A percentile compares a stretch with the other conserved stretches of the same genome.
Conservation (phyloP, 441 rosid species). For the Populus hybrid region DNA sequence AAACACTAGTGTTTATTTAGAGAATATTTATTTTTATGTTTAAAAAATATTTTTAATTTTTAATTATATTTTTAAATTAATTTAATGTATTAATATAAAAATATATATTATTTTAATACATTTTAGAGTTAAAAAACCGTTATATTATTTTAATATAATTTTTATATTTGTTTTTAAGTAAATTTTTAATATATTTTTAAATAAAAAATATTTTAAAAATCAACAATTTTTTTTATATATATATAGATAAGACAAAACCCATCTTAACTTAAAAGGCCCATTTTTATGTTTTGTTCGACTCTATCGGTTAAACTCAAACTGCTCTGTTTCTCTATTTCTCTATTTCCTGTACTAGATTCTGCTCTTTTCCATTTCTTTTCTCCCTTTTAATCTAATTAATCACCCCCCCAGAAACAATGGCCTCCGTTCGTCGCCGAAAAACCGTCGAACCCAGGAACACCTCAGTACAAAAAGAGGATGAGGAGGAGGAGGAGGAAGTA, state of each 20-base stretch:
- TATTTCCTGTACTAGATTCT: not conserved
- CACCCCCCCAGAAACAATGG: conserved; percentile 32
- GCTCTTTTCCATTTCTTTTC: not conserved
- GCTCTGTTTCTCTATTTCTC: not conserved
- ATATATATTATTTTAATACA: too few species aligned
- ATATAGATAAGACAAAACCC: not conserved
- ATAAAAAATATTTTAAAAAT: too few species aligned
- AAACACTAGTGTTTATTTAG: too few species aligned
- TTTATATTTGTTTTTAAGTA: too few species aligned
- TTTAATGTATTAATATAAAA: too few species aligned
- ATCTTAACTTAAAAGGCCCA: not conserved
- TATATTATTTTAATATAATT: too few species aligned
- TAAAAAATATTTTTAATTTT: too few species aligned
- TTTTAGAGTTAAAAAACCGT: fast-evolving
- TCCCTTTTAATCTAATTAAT: not conserved
- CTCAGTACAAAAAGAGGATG: conserved; percentile 16
- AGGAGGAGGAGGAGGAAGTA: conserved; percentile 9
- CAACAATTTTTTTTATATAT: too few species aligned
- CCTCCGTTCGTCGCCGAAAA: conserved; percentile 51
- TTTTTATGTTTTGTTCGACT: not conserved
- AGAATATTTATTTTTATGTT: too few species aligned
- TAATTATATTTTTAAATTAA: too few species aligned
- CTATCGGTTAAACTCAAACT: not conserved
- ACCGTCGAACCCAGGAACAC: conserved; percentile 29
- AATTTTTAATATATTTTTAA: too few species aligned